phyloP scores from a whole-genome alignment of 352 stramenopile genomes.

The Stephanocyclus meneghinianus region DNA sequence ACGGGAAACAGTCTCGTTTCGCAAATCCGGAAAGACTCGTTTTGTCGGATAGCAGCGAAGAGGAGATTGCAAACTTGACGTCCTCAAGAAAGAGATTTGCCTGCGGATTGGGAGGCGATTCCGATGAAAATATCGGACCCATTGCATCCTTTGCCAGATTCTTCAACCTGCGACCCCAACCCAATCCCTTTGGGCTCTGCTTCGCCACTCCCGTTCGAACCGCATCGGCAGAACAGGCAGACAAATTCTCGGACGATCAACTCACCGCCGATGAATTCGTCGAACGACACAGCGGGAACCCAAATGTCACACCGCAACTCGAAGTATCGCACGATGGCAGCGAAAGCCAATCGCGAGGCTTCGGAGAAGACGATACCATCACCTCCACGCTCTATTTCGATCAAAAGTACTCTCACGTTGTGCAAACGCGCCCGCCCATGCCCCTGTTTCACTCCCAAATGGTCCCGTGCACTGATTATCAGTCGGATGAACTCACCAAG shows the following conservation, averaged over 20 bases:
- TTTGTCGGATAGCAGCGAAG: constrained; percentile 23
- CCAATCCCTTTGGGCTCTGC: constrained; percentile 45
- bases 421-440: constrained; percentile 64
- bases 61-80: constrained; percentile 36
- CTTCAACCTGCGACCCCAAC: constrained; percentile 19
- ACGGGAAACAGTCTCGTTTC: not conserved
- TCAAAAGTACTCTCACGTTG: constrained; percentile 62
- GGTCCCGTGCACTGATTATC: not conserved
- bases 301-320: constrained; percentile 6
- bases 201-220: constrained; percentile 66
- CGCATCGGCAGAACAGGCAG: constrained; percentile 25
- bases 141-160: constrained; percentile 29
- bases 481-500: constrained; percentile 21
- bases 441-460: constrained; percentile 55
- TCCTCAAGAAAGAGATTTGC: constrained; percentile 27
- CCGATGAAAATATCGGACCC: constrained; percentile 1
- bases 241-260: constrained; percentile 32
- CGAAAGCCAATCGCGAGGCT: not conserved
- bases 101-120: constrained; percentile 8
- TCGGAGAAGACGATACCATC: constrained; percentile 65
- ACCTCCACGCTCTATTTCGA: constrained; percentile 73
- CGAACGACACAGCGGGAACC: constrained; percentile 8
- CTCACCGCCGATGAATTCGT: constrained; percentile 49
- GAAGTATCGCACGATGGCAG: constrained; percentile 13
- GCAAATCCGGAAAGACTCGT: not conserved